Evolutionary conservation across 257 asterid species (phyloP).

Genomic region (Solanum habrochaites): DNA sequence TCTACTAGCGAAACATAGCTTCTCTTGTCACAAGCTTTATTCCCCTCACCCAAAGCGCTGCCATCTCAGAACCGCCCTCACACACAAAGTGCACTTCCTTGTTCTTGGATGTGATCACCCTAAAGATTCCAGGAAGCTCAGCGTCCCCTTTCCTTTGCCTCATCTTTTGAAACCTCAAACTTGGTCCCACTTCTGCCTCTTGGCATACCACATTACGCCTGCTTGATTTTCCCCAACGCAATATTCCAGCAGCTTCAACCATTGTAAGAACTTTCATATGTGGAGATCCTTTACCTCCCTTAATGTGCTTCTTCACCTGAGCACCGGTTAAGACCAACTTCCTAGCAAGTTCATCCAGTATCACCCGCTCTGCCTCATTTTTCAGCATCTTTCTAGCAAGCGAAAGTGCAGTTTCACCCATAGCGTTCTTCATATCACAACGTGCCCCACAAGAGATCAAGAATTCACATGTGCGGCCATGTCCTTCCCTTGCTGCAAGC

Average conservation of each 20-base stretch:
- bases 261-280: slow-evolving; percentile 47
- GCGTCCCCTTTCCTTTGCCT: slow-evolving; percentile 45
- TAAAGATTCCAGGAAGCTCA: slow-evolving; percentile 44
- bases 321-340: slow-evolving; percentile 47
- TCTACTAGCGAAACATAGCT: slow-evolving; percentile 1
- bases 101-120: slow-evolving; percentile 45
- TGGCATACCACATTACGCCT: slow-evolving; percentile 51
- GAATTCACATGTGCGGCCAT: slow-evolving; percentile 40
- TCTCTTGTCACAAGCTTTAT: slow-evolving; percentile 26
- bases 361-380: slow-evolving; percentile 31
- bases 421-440: slow-evolving; percentile 27
- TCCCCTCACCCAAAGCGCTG: slow-evolving; percentile 41
- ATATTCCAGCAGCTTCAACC: slow-evolving; percentile 31
- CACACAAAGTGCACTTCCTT: slow-evolving; percentile 71
- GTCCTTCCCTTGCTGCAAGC: slow-evolving; percentile 73
- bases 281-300: slow-evolving; percentile 69
- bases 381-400: slow-evolving; percentile 23
- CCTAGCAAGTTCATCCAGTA: slow-evolving; percentile 50
- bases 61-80: slow-evolving; percentile 55
- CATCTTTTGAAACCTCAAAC: slow-evolving; percentile 32
- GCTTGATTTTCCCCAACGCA: slow-evolving; percentile 65
- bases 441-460: slow-evolving; percentile 45
- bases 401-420: slow-evolving; percentile 59
- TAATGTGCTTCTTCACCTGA: slow-evolving; percentile 46
- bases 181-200: slow-evolving; percentile 51